Percentiles rank a stretch among this genome's conserved stretches.
Evolutionary conservation across 2,329 filamentous ascomycete species (phyloP).

Genomic region (Ceratocystis harringtonii): DNA sequence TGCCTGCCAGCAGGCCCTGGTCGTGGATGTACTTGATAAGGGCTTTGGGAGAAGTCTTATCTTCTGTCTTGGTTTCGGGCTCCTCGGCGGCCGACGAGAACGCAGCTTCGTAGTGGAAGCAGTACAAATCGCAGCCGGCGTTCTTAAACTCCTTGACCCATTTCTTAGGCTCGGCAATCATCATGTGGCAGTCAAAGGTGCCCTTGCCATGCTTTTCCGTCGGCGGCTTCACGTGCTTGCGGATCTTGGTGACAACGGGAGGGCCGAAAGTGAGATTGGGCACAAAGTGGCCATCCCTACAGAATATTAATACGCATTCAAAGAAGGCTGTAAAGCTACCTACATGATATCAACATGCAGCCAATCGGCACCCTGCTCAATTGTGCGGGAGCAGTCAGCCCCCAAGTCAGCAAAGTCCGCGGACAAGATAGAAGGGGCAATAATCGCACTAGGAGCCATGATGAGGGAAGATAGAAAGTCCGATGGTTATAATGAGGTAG

Average conservation of each 20-base stretch:
- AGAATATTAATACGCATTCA: constrained; percentile 5
- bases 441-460: constrained; percentile 86
- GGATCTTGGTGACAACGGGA: constrained; percentile 87
- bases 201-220: constrained; percentile 57
- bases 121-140: constrained; percentile 95
- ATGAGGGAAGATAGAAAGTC: constrained; percentile 18
- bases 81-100: constrained; percentile 72
- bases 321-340: constrained; percentile 16
- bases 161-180: constrained; percentile 98
- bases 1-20: constrained; percentile 73
- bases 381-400: constrained; percentile 72
- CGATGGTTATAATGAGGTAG: background rate
- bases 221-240: constrained; percentile 67
- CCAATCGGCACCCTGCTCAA: constrained; percentile 78
- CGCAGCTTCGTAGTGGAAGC: constrained; percentile 98
- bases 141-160: constrained; percentile 94
- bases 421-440: constrained; percentile 94
- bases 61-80: constrained; percentile 52
- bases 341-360: constrained; percentile 86
- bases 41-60: constrained; percentile 66
- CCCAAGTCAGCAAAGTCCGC: constrained; percentile 88
- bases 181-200: constrained; percentile 99
- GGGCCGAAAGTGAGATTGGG: constrained; percentile 96
- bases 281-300: constrained; percentile 94
- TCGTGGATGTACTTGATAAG: constrained; percentile 85